phyloP scores from a whole-genome alignment of 345 rosid genomes.

The Theobroma cacao region DNA sequence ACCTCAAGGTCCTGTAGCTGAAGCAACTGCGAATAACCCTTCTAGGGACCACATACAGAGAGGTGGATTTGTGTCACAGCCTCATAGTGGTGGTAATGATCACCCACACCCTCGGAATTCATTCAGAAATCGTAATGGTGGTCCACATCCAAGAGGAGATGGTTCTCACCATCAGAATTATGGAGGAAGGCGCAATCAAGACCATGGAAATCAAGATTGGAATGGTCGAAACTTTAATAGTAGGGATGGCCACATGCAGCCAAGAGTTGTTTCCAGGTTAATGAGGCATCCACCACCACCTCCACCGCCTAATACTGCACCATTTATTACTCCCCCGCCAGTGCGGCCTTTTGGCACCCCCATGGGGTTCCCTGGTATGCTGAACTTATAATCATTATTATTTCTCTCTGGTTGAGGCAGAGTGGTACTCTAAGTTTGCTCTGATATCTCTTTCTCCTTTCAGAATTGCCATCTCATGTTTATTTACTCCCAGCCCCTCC shows the following conservation, averaged over 20 bases:
- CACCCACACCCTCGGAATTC: slow-evolving; percentile 65
- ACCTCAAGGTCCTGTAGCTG: slow-evolving; percentile 29
- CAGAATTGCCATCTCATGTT: slow-evolving; percentile 50
- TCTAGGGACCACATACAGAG: slow-evolving; percentile 54
- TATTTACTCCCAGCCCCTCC: slow-evolving; percentile 46
- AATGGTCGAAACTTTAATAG: slow-evolving; percentile 53
- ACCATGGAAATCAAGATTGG: slow-evolving; percentile 67
- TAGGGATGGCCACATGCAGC: slow-evolving; percentile 63
- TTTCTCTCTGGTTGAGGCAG: not conserved
- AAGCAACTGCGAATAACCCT: slow-evolving; percentile 35
- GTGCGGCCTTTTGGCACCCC: slow-evolving; percentile 47
- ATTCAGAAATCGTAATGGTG: slow-evolving; percentile 55
- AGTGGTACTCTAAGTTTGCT: not conserved
- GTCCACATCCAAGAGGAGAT: slow-evolving; percentile 47
- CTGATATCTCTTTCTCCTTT: slow-evolving; percentile 25
- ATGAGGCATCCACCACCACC: slow-evolving; percentile 62
- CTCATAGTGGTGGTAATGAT: slow-evolving; percentile 51
- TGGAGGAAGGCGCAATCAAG: slow-evolving; percentile 77
- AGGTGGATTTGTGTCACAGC: slow-evolving; percentile 47
- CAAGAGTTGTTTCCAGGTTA: slow-evolving; percentile 51
- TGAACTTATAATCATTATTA: slow-evolving; percentile 10
- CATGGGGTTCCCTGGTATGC: slow-evolving; percentile 64
- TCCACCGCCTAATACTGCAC: slow-evolving; percentile 38
- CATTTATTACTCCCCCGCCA: slow-evolving; percentile 52
- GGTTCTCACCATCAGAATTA: slow-evolving; percentile 68